These are phyloP conservation scores for Hypoxylon sp. DNA, from an alignment of 2,329 filamentous ascomycete species.

Conservation along the genomic window DNA sequence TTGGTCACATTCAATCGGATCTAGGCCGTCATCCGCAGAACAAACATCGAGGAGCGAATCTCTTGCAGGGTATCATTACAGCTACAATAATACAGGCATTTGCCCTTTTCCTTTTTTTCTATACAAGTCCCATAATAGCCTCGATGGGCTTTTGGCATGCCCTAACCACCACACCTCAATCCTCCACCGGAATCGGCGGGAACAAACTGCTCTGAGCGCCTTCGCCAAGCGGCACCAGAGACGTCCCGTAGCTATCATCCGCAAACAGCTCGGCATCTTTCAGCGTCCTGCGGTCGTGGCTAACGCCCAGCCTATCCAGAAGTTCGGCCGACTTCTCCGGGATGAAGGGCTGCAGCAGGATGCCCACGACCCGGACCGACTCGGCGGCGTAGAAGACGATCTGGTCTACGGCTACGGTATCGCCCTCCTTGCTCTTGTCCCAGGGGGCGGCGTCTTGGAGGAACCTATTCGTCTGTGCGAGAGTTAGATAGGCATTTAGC, in stretches of 20 bases:
- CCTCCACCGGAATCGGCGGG: slow-evolving; percentile 61
- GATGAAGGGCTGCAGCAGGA: slow-evolving; percentile 92
- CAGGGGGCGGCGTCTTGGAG: slow-evolving; percentile 77
- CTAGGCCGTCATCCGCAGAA: not conserved
- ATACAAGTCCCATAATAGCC: not conserved
- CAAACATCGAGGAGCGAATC: not conserved
- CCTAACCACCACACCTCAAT: slow-evolving; percentile 42
- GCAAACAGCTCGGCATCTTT: slow-evolving; percentile 69
- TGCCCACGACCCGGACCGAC: slow-evolving; percentile 80
- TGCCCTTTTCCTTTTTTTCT: slow-evolving; percentile 36
- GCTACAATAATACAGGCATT: not conserved
- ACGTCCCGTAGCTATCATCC: slow-evolving; percentile 77
- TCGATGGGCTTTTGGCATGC: not conserved
- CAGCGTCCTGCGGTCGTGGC: slow-evolving; percentile 69
- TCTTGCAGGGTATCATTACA: not conserved
- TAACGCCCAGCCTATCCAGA: slow-evolving; percentile 82
- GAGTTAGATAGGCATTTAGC: not conserved
- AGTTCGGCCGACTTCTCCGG: slow-evolving; percentile 78
- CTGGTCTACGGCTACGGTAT: slow-evolving; percentile 60
- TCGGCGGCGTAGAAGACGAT: slow-evolving; percentile 80
- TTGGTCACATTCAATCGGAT: not conserved
- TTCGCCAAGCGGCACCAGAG: slow-evolving; percentile 50
- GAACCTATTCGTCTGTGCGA: slow-evolving; percentile 71
- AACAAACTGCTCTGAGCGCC: slow-evolving; percentile 61
- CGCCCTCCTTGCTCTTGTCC: slow-evolving; percentile 61